These are phyloP conservation scores for Gamarada debralockiae DNA, from an alignment of 495 filamentous ascomycete species.

Conservation along the genomic window DNA sequence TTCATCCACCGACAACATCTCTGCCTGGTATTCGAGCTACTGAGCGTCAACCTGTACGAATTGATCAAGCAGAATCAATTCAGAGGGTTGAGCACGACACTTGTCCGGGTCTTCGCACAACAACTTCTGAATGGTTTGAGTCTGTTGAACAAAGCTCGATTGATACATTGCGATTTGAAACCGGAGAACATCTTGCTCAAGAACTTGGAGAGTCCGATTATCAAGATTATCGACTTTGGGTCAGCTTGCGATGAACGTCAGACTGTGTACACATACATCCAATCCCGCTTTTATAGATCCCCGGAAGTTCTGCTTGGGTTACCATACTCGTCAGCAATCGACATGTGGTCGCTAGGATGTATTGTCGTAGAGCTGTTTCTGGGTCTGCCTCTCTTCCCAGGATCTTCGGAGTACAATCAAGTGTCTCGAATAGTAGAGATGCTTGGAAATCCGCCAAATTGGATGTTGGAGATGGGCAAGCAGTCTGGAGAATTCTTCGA, in stretches of 20 bases:
- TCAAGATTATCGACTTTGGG: constrained; percentile 99
- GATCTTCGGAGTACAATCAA: constrained; percentile 99
- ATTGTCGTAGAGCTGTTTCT: constrained; percentile 99
- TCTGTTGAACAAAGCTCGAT: constrained; percentile 88
- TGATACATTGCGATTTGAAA: constrained; percentile 99
- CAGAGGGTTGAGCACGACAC: constrained; percentile 92
- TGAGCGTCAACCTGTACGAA: constrained; percentile 98
- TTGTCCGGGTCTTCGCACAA: constrained; percentile 97
- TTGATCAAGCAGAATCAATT: constrained; percentile 99
- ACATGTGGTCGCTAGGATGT: constrained; percentile 99
- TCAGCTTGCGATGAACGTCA: constrained; percentile 98
- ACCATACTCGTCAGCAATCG: constrained; percentile 97
- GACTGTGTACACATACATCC: constrained; percentile 99
- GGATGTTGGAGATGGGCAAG: constrained; percentile 99
- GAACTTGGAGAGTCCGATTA: constrained; percentile 98
- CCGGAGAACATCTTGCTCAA: constrained; percentile 98
- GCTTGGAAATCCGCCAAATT: constrained; percentile 92
- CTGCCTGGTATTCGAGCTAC: constrained; percentile 93
- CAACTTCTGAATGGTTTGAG: constrained; percentile 91
- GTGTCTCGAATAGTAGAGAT: constrained; percentile 97
- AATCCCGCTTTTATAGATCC: constrained; percentile 96
- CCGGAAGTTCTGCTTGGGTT: constrained; percentile 93
- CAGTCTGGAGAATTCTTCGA: constrained; percentile 98
- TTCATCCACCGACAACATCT: constrained; percentile 98
- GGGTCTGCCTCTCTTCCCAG: constrained; percentile 91